phyloP scores from a whole-genome alignment of 441 rosid species.

The Macaranga tanarius region DNA sequence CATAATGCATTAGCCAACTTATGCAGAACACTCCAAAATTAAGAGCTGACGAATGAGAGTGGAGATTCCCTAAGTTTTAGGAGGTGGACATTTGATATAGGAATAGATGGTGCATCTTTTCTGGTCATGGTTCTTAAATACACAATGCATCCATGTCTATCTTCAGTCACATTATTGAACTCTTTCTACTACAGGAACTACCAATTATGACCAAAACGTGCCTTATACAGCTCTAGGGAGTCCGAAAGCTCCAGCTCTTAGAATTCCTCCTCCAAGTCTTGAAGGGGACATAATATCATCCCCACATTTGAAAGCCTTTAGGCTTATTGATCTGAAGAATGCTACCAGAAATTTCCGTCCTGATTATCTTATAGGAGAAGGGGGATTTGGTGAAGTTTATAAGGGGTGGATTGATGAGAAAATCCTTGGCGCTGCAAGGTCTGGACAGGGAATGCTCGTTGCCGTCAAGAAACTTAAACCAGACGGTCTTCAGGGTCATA shows the following conservation, averaged over 20 bases:
- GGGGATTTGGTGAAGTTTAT: slow-evolving; percentile 83
- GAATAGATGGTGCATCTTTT: no score
- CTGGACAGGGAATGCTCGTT: slow-evolving; percentile 65
- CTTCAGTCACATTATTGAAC: neutral
- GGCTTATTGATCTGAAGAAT: slow-evolving; percentile 45
- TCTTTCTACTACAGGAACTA: slow-evolving; percentile 22
- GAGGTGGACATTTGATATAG: no score
- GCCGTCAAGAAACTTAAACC: slow-evolving; percentile 75
- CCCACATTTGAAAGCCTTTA: slow-evolving; percentile 54
- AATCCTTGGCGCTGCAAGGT: slow-evolving; percentile 49
- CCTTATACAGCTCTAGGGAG: slow-evolving; percentile 22
- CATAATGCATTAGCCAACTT: neutral
- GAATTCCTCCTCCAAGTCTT: slow-evolving; percentile 35
- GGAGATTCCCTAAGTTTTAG: no score
- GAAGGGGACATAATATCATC: slow-evolving; percentile 72
- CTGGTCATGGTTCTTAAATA: no score
- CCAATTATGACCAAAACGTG: slow-evolving; percentile 13
- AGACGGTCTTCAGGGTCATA: slow-evolving; percentile 79
- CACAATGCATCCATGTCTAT: no score
- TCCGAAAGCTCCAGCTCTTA: slow-evolving; percentile 2
- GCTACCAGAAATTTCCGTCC: slow-evolving; percentile 74
- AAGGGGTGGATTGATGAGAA: slow-evolving; percentile 82
- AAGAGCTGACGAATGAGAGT: neutral
- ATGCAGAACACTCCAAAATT: neutral
- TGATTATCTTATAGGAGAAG: slow-evolving; percentile 79